Conservation (phyloP, 2,329 filamentous ascomycete genomes). For the Phyllosticta paracitricarpa region DNA sequence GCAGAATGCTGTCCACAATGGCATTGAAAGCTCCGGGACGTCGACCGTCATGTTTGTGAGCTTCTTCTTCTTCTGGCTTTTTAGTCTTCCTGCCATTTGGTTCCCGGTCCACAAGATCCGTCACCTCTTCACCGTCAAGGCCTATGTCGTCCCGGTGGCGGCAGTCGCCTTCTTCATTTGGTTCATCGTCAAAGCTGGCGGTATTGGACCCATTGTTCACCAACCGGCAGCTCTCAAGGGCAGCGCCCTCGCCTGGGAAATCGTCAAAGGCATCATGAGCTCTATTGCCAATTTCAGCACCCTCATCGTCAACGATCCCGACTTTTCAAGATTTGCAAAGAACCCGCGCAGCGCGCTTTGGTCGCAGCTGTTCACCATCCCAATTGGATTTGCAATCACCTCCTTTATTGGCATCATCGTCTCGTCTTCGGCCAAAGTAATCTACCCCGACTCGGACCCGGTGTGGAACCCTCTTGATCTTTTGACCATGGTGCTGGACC, state of each 20-base stretch:
- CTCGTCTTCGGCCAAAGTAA: conserved; percentile 35
- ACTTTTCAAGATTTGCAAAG: conserved; percentile 74
- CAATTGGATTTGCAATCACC: conserved; percentile 49
- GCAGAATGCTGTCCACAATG: conserved; percentile 52
- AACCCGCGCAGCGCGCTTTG: conserved; percentile 69
- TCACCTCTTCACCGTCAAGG: conserved; percentile 85
- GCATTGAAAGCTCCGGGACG: conserved; percentile 59
- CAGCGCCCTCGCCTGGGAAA: conserved; percentile 64
- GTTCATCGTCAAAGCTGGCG: conserved; percentile 71
- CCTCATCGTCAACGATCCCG: conserved; percentile 68
- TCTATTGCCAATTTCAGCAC: conserved; percentile 87
- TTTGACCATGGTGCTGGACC: conserved; percentile 29
- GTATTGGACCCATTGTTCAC: conserved; percentile 71
- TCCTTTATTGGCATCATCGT: conserved; percentile 62
- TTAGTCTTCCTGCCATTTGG: conserved; percentile 74
- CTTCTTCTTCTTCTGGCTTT: conserved; percentile 81
- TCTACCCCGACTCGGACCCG: conserved; percentile 28
- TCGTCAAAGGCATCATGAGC: conserved; percentile 79
- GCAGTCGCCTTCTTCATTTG: conserved; percentile 81
- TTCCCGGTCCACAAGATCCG: conserved; percentile 82
- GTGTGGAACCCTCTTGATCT: conserved; percentile 36
- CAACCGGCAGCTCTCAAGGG: conserved; percentile 56
- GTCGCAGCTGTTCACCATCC: conserved; percentile 57
- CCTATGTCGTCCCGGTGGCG: conserved; percentile 72
- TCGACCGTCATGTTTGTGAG: conserved; percentile 66